Base-by-base conservation (phyloP, 2,329 filamentous ascomycete genomes). In the Hirsutella minnesotensis region DNA sequence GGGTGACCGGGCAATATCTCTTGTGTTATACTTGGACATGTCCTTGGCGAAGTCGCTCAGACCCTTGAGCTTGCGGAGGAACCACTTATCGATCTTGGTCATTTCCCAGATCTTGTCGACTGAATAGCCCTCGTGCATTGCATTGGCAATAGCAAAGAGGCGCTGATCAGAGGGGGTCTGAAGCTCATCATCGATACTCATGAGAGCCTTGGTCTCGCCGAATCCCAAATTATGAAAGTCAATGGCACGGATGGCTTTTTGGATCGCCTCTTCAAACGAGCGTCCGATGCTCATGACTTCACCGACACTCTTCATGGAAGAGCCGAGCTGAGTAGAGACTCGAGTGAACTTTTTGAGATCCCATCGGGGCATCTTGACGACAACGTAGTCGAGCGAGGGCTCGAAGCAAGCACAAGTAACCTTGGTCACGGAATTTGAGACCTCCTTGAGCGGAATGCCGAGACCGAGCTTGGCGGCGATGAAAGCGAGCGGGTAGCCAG, bases 21-120 rank as follows among this genome's bases (percentile, higher is more conserved):
- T 74, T 12, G 73, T 73, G 49, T 59, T 75, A 64, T 80, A 86
- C 39, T 69, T 72, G 46, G 74, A 72, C 79, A 95, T 86, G 20
- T 74, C 63, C 66, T 88, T 90, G 58, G 81, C 81, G 54, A 96
- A 95, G 67, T 95, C 78, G 64, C 81, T 94, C 9, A 98, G 70
- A 22, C 83, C 82, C 77, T 94, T 94, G 45, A 98, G 79, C 63
- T 87, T 89, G 65, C 78, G 81, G 51, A 98, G 68, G 72, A 96
- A 98, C 92, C 92, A 98, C 65, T 94, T 95, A 69, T 96, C 92
- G 55, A 98, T 98, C 68, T 90, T 88, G 57, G 92, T 98, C 70
- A 96, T 75, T 62, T 95, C 86, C 88, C 89, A 95, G 60, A 98
- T 95, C 67, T 94, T 92, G 58, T 96, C 86, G 30, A 96, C 89